These are phyloP conservation scores for Nemania sp. DNA, from an alignment of 2,329 filamentous ascomycete species.

Conservation along the genomic window DNA sequence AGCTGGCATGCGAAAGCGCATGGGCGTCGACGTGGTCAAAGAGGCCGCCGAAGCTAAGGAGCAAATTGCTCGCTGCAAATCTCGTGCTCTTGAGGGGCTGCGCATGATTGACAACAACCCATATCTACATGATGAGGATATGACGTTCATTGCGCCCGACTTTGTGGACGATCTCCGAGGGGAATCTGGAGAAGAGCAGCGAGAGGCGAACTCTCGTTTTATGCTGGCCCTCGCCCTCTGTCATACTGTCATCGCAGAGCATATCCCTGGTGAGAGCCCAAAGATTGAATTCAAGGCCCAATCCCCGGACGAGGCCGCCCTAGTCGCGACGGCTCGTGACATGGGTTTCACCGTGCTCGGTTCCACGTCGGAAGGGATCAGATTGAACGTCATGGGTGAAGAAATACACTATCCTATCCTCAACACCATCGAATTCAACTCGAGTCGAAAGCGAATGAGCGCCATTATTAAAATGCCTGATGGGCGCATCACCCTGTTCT, in stretches of 20 bases:
- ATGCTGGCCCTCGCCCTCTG: slow-evolving; percentile 96
- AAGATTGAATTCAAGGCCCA: slow-evolving; percentile 96
- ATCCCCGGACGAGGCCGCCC: slow-evolving; percentile 92
- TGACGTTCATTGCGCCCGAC: slow-evolving; percentile 91
- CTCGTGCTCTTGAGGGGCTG: slow-evolving; percentile 72
- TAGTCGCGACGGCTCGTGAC: slow-evolving; percentile 92
- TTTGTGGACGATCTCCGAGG: slow-evolving; percentile 84
- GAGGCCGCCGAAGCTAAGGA: slow-evolving; percentile 73
- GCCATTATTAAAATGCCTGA: slow-evolving; percentile 95
- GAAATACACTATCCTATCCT: slow-evolving; percentile 85
- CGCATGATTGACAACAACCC: slow-evolving; percentile 84
- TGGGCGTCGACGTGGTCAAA: slow-evolving; percentile 83
- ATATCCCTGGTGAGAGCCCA: slow-evolving; percentile 84
- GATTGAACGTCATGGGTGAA: slow-evolving; percentile 83
- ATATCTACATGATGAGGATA: slow-evolving; percentile 83
- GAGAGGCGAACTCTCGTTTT: slow-evolving; percentile 79
- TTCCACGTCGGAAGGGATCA: slow-evolving; percentile 76
- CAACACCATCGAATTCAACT: slow-evolving; percentile 97
- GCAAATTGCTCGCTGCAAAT: slow-evolving; percentile 79
- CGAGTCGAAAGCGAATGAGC: slow-evolving; percentile 95
- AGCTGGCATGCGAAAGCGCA: slow-evolving; percentile 90
- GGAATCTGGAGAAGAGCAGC: slow-evolving; percentile 75
- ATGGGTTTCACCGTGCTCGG: slow-evolving; percentile 93
- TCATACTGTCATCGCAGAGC: slow-evolving; percentile 93
- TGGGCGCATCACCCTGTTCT: slow-evolving; percentile 86